A percentile compares a stretch with the other conserved stretches of the same genome.
phyloP scores from a whole-genome alignment of 2,329 filamentous ascomycete genomes.

The Akanthomyces uredinophilus region DNA sequence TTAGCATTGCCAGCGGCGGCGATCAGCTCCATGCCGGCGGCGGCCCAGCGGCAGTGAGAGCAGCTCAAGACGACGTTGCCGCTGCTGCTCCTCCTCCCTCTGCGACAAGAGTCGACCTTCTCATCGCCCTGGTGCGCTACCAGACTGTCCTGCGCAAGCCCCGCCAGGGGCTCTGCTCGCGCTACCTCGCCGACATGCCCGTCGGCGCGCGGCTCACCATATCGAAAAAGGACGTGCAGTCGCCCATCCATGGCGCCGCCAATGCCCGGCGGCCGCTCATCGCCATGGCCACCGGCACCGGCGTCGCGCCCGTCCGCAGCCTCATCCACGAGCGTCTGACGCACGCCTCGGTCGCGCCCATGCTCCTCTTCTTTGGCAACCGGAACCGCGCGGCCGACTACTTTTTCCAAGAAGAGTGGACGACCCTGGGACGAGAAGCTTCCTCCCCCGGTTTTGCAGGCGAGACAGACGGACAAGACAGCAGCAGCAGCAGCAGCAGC shows the following conservation, averaged over 20 bases:
- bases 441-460: too few relatives aligned
- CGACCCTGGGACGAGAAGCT: slow-evolving; percentile 18
- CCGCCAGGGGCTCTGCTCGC: slow-evolving; percentile 82
- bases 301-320: slow-evolving; percentile 76
- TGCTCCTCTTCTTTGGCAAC: slow-evolving; percentile 77
- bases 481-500: neutral
- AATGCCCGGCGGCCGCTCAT: slow-evolving; percentile 54
- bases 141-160: slow-evolving; percentile 79
- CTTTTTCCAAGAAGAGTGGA: slow-evolving; percentile 78
- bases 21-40: slow-evolving; percentile 24
- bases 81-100: neutral
- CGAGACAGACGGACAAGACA: too few relatives aligned
- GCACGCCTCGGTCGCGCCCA: slow-evolving; percentile 28
- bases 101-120: slow-evolving; percentile 57
- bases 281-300: slow-evolving; percentile 79
- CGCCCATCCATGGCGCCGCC: slow-evolving; percentile 35
- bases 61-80: neutral
- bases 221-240: slow-evolving; percentile 46
- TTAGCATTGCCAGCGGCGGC: slow-evolving; percentile 81
- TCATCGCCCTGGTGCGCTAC: slow-evolving; percentile 88
- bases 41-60: neutral
- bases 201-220: slow-evolving; percentile 56
- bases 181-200: slow-evolving; percentile 67
- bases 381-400: slow-evolving; percentile 71
- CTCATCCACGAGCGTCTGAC: slow-evolving; percentile 68